Evolutionary conservation across 108 stramenopile genomes (phyloP), one percentile per base, ranked within the genome.

Genomic region (Cyclotella choctawhatcheeana): DNA sequence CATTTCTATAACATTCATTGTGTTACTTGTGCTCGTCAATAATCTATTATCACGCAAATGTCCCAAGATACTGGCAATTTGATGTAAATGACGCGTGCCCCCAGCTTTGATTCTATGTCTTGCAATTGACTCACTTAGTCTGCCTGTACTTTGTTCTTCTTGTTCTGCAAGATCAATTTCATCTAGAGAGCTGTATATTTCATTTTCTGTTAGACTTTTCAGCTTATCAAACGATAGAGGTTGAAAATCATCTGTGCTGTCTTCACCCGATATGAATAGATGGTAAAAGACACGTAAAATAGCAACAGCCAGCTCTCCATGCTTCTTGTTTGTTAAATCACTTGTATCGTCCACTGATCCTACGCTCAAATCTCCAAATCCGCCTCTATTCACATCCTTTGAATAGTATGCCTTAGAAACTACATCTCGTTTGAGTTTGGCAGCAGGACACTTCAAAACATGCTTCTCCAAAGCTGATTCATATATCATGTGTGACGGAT

Each of bases 401-500:
- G 32, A 18, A 67, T 81, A 95, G 61, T 85, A 91, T 25, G 62
- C 59, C 31, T 78, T 52, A 10, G 52, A 35, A 7, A 63, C 66
- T 34, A 84, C 74, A 34, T 83, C 68, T 52, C 81, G 76, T 44
- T 61, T 56, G 16, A 79, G 73, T 44, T 79, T 91, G 0, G 81
- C 77, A 33, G 54, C 74, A 18, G 93, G 93, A 71, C 93, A 95
- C 17, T 87, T 80, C 26, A 67, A 34, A 0, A 92, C 69, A 60
- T 95, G 93, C 44, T 79, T 84, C 25, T 68, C 75, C 0, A 91
- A 32, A 25, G 73, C 54, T 52, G 84, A 77, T 82, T 89, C 88
- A 71, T 73, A 89, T 45, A 95, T 85, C 24, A 66, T 63, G 73
- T 95, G 93, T 8, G 89, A 88, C 24, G 89, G 88, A 78, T 95